Evolutionary conservation across 768 basidiomycete species (phyloP).

Genomic region (Trametes sanguinea): DNA sequence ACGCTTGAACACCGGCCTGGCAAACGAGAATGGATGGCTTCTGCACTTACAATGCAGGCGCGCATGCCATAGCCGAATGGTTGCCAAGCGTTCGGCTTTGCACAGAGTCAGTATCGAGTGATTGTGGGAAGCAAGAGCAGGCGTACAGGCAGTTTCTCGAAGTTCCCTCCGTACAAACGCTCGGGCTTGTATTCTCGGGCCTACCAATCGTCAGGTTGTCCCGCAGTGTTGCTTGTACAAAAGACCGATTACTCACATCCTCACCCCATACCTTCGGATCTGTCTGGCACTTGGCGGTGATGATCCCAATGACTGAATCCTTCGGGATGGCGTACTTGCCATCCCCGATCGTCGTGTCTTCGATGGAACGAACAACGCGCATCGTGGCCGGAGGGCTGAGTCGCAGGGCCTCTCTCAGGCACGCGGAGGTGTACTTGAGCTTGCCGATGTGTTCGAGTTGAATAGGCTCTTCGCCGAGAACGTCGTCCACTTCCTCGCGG

Average conservation of each 20-base stretch:
- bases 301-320: conserved; percentile 32
- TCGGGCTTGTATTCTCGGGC: conserved; percentile 48
- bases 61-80: conserved; percentile 37
- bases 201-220: conserved; percentile 9
- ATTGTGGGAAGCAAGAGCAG: background rate
- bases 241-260: conserved; percentile 38
- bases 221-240: too few species aligned
- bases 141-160: conserved; percentile 46
- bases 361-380: conserved; percentile 36
- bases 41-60: conserved; percentile 29
- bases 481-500: conserved; percentile 48
- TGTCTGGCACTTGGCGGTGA: conserved; percentile 36
- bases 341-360: conserved; percentile 41
- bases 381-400: conserved; percentile 41
- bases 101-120: background rate
- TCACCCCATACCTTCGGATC: conserved; percentile 52
- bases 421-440: conserved; percentile 45
- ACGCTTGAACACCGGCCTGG: too few species aligned
- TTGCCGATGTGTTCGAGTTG: conserved; percentile 44
- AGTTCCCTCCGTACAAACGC: conserved; percentile 51
- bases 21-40: too few species aligned
- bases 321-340: conserved; percentile 45
- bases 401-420: conserved; percentile 40
- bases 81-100: conserved; percentile 46
- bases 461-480: conserved; percentile 43